Evolutionary conservation across 768 basidiomycete genomes (phyloP).

Genomic region (Mycena amicta): DNA sequence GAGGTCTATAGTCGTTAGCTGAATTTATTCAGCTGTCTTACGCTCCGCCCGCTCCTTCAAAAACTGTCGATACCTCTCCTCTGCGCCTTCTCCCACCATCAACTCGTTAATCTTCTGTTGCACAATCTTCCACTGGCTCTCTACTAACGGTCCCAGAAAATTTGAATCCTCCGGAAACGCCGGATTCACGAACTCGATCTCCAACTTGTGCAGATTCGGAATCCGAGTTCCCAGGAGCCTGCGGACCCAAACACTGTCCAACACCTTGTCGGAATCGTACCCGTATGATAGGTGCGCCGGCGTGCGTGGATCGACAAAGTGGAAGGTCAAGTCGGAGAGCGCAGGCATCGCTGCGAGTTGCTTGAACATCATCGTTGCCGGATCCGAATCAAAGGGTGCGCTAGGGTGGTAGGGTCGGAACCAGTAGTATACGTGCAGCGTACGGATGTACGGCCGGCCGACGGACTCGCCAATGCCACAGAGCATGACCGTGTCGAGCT

Average conservation of each 20-base stretch:
- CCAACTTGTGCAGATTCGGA: neutral
- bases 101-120: neutral
- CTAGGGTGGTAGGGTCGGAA: neutral
- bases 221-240: neutral
- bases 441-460: neutral
- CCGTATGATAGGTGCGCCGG: neutral
- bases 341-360: neutral
- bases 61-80: neutral
- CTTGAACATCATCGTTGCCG: neutral
- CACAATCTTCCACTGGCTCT: neutral
- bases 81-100: neutral
- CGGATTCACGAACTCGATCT: neutral
- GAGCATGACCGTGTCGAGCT: neutral
- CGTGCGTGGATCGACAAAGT: neutral
- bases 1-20: too few relatives aligned
- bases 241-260: neutral
- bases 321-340: neutral
- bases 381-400: neutral
- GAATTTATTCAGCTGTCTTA: too few relatives aligned
- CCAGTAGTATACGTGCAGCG: neutral
- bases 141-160: neutral
- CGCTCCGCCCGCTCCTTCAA: too few relatives aligned
- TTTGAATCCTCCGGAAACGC: neutral
- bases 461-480: neutral
- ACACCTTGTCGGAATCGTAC: neutral